Base-by-base conservation (phyloP, 495 filamentous ascomycete genomes). In the Ascodesmis nigricans region DNA sequence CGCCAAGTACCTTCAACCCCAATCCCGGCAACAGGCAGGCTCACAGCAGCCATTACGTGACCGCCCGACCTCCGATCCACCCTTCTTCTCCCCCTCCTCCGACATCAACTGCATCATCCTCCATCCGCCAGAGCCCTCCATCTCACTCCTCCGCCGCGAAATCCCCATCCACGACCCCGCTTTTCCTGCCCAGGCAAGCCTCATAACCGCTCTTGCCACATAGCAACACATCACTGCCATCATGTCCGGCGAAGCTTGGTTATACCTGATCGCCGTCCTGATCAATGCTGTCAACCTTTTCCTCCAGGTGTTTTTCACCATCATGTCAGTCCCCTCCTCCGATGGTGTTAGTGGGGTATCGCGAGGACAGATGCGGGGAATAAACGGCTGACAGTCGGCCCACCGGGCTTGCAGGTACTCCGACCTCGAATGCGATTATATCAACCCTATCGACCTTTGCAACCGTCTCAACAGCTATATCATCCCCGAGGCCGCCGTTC, bases 251-350 rank as follows among this genome's bases (percentile, higher is more conserved):
- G 84, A 97, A 71, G 87, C 84, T 61, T 97, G 84, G 90, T 67
- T 99, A 55, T 99, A 91, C 65, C 75, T 99, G 47, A 66, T 99
- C 58, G 75, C 87, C 59, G 90, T 99, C 58, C 69, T 99, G 55
- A 87, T 99, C 63, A 99, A 99, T 66, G 90, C 90, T 61, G 87
- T 95, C 71, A 99, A 99, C 67, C 69, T 99, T 45, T 99, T 99
- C 59, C 69, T 99, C 32, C 90, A 99, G 60, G 90, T 99, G 38
- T 99, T 99, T 66, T 99, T 99, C 66, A 99, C 90, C 25, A 99
- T 99, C 47, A 99, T 99, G 90, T 99, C 25, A 10, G 49, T 47
- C 17, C 5, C 10, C 8, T 18, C 3, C 18, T 29, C 13, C 19
- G 7, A 5, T 33, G 31, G 28, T 6, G 28, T 6, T 30, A 10